A percentile compares a stretch with the other conserved stretches of the same genome.
phyloP scores from a whole-genome alignment of 164 flowering plant genomes.

The Akebia trifoliata region DNA sequence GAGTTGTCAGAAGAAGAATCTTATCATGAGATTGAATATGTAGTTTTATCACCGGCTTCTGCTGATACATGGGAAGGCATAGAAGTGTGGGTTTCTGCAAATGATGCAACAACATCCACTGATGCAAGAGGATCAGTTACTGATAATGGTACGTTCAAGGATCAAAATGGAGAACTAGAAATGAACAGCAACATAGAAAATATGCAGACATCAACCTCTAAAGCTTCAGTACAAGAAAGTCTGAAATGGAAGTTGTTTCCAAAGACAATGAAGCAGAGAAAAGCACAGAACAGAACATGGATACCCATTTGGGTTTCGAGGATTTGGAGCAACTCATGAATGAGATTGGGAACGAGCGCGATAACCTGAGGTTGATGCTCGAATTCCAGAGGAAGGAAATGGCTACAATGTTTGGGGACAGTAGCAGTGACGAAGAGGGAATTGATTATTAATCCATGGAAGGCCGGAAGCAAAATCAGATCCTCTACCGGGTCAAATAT shows the following conservation, averaged over 20 bases:
- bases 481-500: too few species aligned
- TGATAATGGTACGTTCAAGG: constrained; percentile 13
- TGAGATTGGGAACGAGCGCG: constrained; percentile 76
- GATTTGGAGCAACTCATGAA: constrained; percentile 83
- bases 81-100: constrained; percentile 58
- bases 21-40: constrained; percentile 78
- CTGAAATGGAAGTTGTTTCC: constrained; percentile 11
- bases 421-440: constrained; percentile 45
- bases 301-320: constrained; percentile 41
- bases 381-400: constrained; percentile 87
- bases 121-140: constrained; percentile 7
- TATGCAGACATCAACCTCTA: constrained; percentile 30
- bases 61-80: constrained; percentile 78
- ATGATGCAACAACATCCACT: constrained; percentile 18
- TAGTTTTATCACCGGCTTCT: constrained; percentile 67
- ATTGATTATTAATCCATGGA: constrained; percentile 4
- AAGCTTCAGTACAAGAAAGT: constrained; percentile 18
- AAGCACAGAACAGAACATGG: constrained; percentile 26
- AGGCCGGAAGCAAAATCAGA: too few species aligned
- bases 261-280: constrained; percentile 13
- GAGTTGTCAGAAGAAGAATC: constrained; percentile 77
- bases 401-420: constrained; percentile 89
- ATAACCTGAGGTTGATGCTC: constrained; percentile 76
- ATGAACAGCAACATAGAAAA: constrained; percentile 7
- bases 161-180: constrained; percentile 16